Evolutionary conservation across 2,329 filamentous ascomycete species (phyloP), one percentile per base, ranked within the genome.

Genomic region (Paraconiothyrium brasiliense): DNA sequence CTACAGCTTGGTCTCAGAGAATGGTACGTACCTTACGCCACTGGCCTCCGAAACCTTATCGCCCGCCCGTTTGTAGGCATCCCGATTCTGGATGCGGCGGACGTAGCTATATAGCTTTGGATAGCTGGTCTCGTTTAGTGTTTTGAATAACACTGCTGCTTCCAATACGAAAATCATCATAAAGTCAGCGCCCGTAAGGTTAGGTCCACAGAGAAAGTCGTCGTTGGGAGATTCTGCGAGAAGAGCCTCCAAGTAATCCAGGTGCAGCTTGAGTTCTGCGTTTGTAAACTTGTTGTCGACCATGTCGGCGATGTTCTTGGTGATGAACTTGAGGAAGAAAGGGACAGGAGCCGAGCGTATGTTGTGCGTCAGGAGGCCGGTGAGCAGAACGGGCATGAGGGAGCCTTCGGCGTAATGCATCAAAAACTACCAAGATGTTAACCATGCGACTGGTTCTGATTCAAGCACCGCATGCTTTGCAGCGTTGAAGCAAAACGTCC

Each of bases 321-420:
- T 87, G 62, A 92, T 82, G 2, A 89, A 89, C 65, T 86, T 88
- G 71, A 92, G 80, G 81, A 92, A 90, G 82, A 91, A 92, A 0
- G 89, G 89, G 0, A 89, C 84, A 8, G 86, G 83, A 0, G 85
- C 80, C 24, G 80, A 81, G 63, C 82, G 70, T 63, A 89, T 79
- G 48, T 68, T 82, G 80, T 54, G 74, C 22, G 91, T 81, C 30
- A 97, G 79, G 16, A 95, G 74, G 14, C 84, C 80, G 63, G 92
- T 78, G 0, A 94, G 79, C 64, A 95, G 76, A 51, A 88, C 82
- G 0, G 88, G 86, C 90, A 96, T 95, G 63, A 97, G 80, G 63
- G 87, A 92, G 11, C 94, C 94, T 80, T 97, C 94, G 5, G 87
- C 85, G 78, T 94, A 97, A 76, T 97, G 91, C 84, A 97, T 87